Evolutionary conservation across 2,329 filamentous ascomycete species (phyloP), one percentile per base, ranked within the genome.

Genomic region (Domatiomyces catenatus): DNA sequence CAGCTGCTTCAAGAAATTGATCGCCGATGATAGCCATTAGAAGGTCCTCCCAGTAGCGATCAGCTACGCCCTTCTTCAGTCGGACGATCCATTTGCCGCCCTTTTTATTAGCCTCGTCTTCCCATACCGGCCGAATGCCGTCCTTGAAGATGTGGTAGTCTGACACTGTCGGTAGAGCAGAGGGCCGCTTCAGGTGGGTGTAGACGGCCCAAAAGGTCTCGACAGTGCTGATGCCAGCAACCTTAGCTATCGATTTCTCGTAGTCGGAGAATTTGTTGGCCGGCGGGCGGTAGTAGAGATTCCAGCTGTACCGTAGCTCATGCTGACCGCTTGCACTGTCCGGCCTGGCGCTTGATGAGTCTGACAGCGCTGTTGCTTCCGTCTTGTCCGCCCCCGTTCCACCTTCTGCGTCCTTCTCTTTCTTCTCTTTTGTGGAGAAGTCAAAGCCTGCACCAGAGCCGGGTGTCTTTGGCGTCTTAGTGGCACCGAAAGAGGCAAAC

Each of bases 101-200:
- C 59, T 82, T 84, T 67, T 87, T 92, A 71, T 98, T 98, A 65
- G 93, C 87, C 46, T 94, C 88, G 60, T 98, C 92, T 68, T 98
- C 92, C 92, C 92, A 98, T 60, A 98, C 92, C 19, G 92, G 92
- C 54, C 92, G 81, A 54, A 98, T 89, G 50, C 89, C 90, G 64
- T 92, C 88, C 49, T 92, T 94, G 74, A 98, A 98, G 53, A 98
- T 83, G 66, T 98, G 92, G 65, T 95, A 98, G 69, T 98, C 92
- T 20, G 89, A 95, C 26, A 96, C 90, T 3, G 90, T 82, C 5
- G 90, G 90, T 52, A 98, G 74, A 32, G 77, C 73, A 36, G 89
- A 96, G 2, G 93, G 92, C 24, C 85, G 80, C 71, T 93, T 94
- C 46, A 98, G 75, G 67, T 96, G 88, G 50, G 78, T 74, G 65